Evolutionary conservation across 805 yeast genomes (phyloP), one percentile per base, ranked within the genome.

Genomic region (Hanseniaspora guilliermondii): DNA sequence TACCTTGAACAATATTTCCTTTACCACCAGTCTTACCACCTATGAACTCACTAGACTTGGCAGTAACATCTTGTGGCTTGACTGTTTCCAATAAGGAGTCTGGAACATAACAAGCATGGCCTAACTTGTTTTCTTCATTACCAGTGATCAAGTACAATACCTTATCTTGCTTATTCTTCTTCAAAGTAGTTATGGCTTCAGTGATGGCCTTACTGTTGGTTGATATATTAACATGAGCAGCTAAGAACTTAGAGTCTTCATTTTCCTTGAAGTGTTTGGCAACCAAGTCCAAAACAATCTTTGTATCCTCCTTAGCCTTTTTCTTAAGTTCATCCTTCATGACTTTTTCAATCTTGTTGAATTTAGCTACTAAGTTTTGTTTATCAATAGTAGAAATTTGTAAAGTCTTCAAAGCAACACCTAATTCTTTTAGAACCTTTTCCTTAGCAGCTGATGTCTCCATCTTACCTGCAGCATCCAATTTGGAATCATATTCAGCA

Each of bases 21-120:
- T 87, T 93, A 69, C 99, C 99, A 72, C 99, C 99, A 56, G 96
- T 94, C 69, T 85, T 87, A 70, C 99, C 99, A 60, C 98, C 99
- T 61, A 93, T 80, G 62, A 75, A 73, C 37, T 73, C 70, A 45
- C 89, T 73, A 33, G 94, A 94, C 60, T 88, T 76, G 30, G 79
- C 88, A 56, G 82, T 76, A 53, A 94, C 89, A 59, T 83, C 76
- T 21, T 87, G 74, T 60, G 88, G 88, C 65, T 80, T 76, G 46
- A 73, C 74, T 8, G 49, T 21, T 21, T 52, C 55, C 59, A 83
- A 71, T 39, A 88, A 85, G 41, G 70, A 80, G 58, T 85, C 81
- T 1, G 91, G 79, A 49, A 93, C 75, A 71, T 82, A 93, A 67
- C 95, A 88, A 60, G 97, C 98, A 65, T 93, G 98, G 14, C 97